phyloP scores from a whole-genome alignment of 192 early-diverging fungal species.

The Backusella parvicylindrica region DNA sequence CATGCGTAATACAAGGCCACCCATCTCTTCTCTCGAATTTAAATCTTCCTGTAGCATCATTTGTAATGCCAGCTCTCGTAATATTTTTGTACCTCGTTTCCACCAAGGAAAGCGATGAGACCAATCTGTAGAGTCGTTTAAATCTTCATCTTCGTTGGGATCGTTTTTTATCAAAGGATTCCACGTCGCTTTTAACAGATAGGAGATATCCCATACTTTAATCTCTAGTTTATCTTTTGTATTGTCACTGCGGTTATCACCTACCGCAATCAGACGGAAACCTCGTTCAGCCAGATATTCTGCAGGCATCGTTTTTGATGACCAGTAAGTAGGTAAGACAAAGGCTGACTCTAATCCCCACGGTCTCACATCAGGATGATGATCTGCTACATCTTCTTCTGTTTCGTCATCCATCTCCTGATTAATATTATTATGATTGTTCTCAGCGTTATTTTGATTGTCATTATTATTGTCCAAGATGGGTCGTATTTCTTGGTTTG shows the following conservation, averaged over 20 bases:
- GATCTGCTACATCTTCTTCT: background rate
- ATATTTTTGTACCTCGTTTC: slow-evolving; percentile 4
- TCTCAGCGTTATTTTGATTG: too few relatives aligned
- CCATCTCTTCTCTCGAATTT: background rate
- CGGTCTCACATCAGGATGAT: slow-evolving; percentile 1
- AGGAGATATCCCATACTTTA: slow-evolving; percentile 27
- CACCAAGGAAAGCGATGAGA: slow-evolving; percentile 22
- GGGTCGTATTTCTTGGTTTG: background rate
- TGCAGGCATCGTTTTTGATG: background rate
- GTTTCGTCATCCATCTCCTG: background rate
- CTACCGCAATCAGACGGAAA: slow-evolving; percentile 22
- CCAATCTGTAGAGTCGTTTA: background rate
- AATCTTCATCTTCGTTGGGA: background rate
- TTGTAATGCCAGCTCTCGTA: slow-evolving; percentile 4
- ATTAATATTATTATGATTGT: too few relatives aligned
- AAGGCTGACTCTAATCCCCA: slow-evolving; percentile 28
- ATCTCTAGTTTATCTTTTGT: slow-evolving; percentile 21
- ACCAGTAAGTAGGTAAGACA: slow-evolving; percentile 8
- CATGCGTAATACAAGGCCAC: background rate
- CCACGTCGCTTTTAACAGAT: slow-evolving; percentile 17
- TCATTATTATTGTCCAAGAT: background rate
- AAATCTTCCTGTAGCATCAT: slow-evolving; percentile 5
- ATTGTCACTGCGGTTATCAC: slow-evolving; percentile 23
- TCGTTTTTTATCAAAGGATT: background rate
- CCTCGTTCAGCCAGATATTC: slow-evolving; percentile 14